phyloP scores from a whole-genome alignment of 768 basidiomycete species.

The Lactarius hatsudake region DNA sequence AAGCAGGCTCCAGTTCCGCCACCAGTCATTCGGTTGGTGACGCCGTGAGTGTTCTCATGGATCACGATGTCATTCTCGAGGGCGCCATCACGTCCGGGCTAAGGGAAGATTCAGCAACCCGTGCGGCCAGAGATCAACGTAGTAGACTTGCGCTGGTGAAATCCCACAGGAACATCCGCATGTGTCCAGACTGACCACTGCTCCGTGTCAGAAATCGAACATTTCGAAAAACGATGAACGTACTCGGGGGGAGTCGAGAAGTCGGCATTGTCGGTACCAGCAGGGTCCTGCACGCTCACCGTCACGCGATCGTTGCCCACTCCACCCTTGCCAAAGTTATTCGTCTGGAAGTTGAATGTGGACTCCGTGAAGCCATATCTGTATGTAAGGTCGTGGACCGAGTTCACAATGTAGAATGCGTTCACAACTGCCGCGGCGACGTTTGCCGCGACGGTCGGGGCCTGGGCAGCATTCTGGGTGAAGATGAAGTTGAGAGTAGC shows the following conservation, averaged over 20 bases:
- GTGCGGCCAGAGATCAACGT: slow-evolving; percentile 11
- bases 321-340: slow-evolving; percentile 54
- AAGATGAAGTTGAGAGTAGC: slow-evolving; percentile 43
- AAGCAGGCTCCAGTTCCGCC: slow-evolving; percentile 58
- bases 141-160: slow-evolving; percentile 31
- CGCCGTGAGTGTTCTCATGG: slow-evolving; percentile 44
- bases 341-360: slow-evolving; percentile 58
- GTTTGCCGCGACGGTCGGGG: slow-evolving; percentile 45
- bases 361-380: slow-evolving; percentile 59
- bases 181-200: slow-evolving; percentile 41
- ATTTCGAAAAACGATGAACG: slow-evolving; percentile 16
- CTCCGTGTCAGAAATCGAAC: background rate
- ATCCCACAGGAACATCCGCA: slow-evolving; percentile 41
- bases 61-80: slow-evolving; percentile 58
- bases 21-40: slow-evolving; percentile 46
- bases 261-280: slow-evolving; percentile 44
- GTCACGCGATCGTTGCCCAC: slow-evolving; percentile 49
- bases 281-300: slow-evolving; percentile 49
- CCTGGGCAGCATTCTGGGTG: slow-evolving; percentile 35
- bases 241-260: slow-evolving; percentile 47
- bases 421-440: slow-evolving; percentile 53
- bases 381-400: slow-evolving; percentile 51
- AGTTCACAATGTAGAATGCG: slow-evolving; percentile 60
- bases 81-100: slow-evolving; percentile 62
- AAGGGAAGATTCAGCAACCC: slow-evolving; percentile 1